Evolutionary conservation across 2,329 filamentous ascomycete species (phyloP).

Genomic region (Talaromyces sp.): DNA sequence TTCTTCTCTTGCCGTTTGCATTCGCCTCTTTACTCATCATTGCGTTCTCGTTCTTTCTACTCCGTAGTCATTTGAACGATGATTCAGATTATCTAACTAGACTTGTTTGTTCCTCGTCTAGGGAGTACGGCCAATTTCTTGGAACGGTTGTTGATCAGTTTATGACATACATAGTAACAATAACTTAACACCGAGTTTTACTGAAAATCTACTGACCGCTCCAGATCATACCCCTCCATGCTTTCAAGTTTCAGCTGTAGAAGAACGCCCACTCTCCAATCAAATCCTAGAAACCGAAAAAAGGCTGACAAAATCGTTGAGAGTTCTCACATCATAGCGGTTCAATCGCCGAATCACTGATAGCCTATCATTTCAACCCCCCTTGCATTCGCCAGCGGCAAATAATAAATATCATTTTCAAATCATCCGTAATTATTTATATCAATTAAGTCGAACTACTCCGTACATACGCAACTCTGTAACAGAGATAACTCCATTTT

Average conservation of each 20-base stretch:
- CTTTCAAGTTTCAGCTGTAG: background rate
- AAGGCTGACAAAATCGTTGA: background rate
- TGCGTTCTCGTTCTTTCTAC: too few relatives aligned
- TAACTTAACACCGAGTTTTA: background rate
- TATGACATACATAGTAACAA: background rate
- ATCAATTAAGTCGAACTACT: too few relatives aligned
- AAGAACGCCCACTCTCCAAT: background rate
- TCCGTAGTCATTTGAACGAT: too few relatives aligned
- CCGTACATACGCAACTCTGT: background rate
- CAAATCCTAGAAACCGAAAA: background rate
- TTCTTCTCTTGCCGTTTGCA: background rate
- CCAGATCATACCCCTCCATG: slow-evolving; percentile 1
- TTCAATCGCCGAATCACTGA: background rate
- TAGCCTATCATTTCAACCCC: background rate
- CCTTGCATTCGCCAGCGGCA: slow-evolving; percentile 2
- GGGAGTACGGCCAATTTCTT: too few relatives aligned
- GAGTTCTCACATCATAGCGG: background rate
- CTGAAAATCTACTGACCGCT: background rate
- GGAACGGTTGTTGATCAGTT: background rate
- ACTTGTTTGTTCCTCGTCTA: too few relatives aligned
- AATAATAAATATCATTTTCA: background rate
- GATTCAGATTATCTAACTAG: too few relatives aligned
- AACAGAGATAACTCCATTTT: background rate
- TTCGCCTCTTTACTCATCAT: background rate
- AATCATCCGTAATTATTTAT: background rate